A percentile compares a stretch with the other conserved stretches of the same genome.
Evolutionary conservation across 2,329 filamentous ascomycete species (phyloP).

Genomic region (Penicillium paneum): DNA sequence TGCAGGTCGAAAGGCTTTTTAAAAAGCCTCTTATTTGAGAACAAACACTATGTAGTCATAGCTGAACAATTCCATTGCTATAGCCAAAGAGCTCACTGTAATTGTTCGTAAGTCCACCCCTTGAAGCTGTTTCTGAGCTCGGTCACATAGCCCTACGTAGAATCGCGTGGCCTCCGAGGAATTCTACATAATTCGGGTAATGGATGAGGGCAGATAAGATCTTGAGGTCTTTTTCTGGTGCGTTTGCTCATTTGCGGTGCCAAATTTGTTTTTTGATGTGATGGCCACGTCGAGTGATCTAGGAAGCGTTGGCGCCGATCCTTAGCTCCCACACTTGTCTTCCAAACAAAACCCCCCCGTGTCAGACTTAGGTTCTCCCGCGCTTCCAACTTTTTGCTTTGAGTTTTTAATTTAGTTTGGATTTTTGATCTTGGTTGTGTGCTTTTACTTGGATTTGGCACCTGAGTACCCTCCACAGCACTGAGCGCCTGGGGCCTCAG

Average conservation of each 20-base stretch:
- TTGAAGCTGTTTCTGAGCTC: slow-evolving; percentile 1
- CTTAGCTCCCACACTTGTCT: slow-evolving; percentile 23
- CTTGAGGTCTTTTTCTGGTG: not conserved
- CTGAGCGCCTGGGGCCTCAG: slow-evolving; percentile 34
- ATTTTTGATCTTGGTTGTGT: not conserved
- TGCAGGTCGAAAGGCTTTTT: not conserved
- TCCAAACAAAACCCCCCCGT: slow-evolving; percentile 22
- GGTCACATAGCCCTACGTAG: slow-evolving; percentile 3
- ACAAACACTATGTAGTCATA: not conserved
- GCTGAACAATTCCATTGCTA: not conserved
- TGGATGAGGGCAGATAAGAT: not conserved
- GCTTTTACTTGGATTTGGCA: not conserved
- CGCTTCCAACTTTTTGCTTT: slow-evolving; percentile 9
- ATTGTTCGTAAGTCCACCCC: not conserved
- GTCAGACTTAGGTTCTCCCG: slow-evolving; percentile 13
- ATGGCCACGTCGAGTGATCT: slow-evolving; percentile 25
- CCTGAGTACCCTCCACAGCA: slow-evolving; percentile 20
- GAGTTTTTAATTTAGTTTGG: not conserved
- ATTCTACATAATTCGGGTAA: slow-evolving; percentile 10
- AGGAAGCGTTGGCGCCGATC: slow-evolving; percentile 24
- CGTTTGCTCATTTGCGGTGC: not conserved
- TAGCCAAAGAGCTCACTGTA: not conserved
- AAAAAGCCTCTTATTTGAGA: not conserved
- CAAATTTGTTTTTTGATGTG: slow-evolving; percentile 7
- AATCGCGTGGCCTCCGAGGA: slow-evolving; percentile 15